phyloP scores from a whole-genome alignment of 345 rosid genomes.

The Syzygium jambos region DNA sequence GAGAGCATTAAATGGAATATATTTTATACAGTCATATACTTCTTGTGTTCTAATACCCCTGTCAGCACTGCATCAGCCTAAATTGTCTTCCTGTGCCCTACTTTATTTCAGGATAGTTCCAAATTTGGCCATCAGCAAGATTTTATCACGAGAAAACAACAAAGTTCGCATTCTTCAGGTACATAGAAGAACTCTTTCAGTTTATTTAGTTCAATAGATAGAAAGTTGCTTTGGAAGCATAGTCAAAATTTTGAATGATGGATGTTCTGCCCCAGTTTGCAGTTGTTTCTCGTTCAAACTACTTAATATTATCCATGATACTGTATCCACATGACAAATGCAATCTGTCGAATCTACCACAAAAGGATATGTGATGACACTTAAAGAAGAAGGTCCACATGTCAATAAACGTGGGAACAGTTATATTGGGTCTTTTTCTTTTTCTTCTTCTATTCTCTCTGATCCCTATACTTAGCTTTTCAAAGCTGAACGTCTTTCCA shows the following conservation, averaged over 20 bases:
- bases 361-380: not conserved
- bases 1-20: not conserved
- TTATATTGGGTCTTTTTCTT: not conserved
- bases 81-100: not conserved
- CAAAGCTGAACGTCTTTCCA: not conserved
- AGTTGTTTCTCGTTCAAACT: not conserved
- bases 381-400: not conserved
- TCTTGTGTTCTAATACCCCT: not conserved
- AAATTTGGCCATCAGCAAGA: conserved; percentile 86
- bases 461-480: not conserved
- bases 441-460: not conserved
- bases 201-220: no score
- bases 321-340: not conserved
- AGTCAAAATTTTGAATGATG: not conserved
- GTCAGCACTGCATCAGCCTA: not conserved
- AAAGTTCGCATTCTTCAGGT: conserved; percentile 94
- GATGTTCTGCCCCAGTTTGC: not conserved
- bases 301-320: not conserved
- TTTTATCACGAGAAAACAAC: conserved; percentile 84
- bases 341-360: not conserved
- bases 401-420: not conserved
- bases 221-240: not conserved
- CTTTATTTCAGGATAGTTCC: conserved; percentile 76
- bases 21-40: not conserved
- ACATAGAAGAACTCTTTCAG: not conserved